These are phyloP conservation scores for Wallemia hederae DNA, from an alignment of 1,284 basidiomycete species.

Conservation along the genomic window DNA sequence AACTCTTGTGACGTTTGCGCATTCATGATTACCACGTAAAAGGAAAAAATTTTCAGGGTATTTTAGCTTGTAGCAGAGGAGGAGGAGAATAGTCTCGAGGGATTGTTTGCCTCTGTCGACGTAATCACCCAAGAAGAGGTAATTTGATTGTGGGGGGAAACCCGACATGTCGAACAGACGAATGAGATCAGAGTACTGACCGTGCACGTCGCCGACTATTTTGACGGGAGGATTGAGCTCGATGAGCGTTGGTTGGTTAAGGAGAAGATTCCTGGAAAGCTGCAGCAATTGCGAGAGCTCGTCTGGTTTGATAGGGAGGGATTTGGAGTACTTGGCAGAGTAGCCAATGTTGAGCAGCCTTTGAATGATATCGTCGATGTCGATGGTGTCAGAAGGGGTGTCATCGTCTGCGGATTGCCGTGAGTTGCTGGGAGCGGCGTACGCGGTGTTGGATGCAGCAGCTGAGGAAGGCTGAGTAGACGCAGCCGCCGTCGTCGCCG, in stretches of 20 bases:
- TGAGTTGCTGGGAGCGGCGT: no score
- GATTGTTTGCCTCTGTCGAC: conserved; percentile 97
- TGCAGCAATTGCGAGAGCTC: conserved; percentile 88
- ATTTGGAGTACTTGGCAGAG: conserved; percentile 90
- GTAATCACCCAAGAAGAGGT: conserved; percentile 94
- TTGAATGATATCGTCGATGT: conserved; percentile 97
- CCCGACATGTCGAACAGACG: conserved; percentile 98
- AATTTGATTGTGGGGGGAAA: conserved; percentile 88
- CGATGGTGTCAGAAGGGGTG: conserved; percentile 25
- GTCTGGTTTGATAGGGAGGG: conserved; percentile 78
- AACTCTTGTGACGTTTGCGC: conserved; percentile 93
- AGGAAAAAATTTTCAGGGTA: conserved; percentile 99
- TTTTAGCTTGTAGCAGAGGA: conserved; percentile 98
- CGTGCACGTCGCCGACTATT: conserved; percentile 97
- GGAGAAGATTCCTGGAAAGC: conserved; percentile 87
- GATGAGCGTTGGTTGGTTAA: conserved; percentile 86
- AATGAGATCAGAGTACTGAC: conserved; percentile 93
- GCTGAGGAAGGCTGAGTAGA: not conserved
- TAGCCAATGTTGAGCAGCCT: conserved; percentile 89
- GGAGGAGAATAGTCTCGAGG: conserved; percentile 82
- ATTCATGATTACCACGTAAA: conserved; percentile 92
- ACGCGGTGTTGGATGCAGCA: not conserved
- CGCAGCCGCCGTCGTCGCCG: not conserved
- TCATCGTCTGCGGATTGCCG: no score
- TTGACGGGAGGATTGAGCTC: conserved; percentile 95